Conservation (phyloP, 2,329 filamentous ascomycete genomes). For the Monosporascus ibericus region DNA sequence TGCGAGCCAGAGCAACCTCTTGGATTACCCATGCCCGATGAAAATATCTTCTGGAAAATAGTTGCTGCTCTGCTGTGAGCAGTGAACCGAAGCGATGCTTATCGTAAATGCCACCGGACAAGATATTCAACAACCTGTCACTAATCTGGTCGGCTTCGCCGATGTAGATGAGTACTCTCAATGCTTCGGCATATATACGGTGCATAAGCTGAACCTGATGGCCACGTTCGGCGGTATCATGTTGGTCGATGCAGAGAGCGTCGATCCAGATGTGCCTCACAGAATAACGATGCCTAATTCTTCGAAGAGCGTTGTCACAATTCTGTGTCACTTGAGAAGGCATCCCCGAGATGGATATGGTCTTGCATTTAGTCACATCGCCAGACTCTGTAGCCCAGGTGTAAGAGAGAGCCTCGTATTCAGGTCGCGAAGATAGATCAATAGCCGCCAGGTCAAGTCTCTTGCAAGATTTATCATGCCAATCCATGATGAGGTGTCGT, state of each 20-base stretch:
- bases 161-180: conserved; percentile 3
- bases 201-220: conserved; percentile 10
- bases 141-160: not conserved
- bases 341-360: conserved; percentile 1
- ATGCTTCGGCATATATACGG: conserved; percentile 7
- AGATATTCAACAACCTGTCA: not conserved
- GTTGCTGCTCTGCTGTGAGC: no score
- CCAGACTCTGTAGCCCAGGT: conserved; percentile 9
- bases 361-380: not conserved
- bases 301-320: conserved; percentile 4
- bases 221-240: conserved; percentile 3
- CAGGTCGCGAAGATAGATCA: not conserved
- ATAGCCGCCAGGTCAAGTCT: conserved; percentile 3
- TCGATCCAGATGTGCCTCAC: conserved; percentile 4
- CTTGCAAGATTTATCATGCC: conserved; percentile 6
- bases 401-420: conserved; percentile 10
- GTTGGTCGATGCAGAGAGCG: not conserved
- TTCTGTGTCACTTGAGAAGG: conserved; percentile 4
- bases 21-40: conserved; percentile 8
- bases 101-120: not conserved
- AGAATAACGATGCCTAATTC: not conserved
- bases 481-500: conserved; percentile 1
- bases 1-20: conserved; percentile 5
- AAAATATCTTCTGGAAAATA: conserved; percentile 7
- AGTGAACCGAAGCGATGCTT: not conserved